phyloP scores from a whole-genome alignment of 176 grass and related monocot genomes.

The Rhynchospora tenuis region DNA sequence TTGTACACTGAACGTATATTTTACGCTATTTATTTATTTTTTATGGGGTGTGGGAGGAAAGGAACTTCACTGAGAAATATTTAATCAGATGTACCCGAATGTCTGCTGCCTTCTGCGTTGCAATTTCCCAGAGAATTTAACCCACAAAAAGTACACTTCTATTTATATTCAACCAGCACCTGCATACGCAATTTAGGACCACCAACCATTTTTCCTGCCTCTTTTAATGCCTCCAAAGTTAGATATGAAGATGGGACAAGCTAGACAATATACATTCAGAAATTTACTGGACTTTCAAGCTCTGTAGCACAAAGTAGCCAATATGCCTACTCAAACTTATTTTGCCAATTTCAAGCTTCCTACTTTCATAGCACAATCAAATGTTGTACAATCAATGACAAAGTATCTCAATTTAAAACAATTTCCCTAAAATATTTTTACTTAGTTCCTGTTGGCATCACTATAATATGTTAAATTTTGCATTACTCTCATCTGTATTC shows the following conservation, averaged over 20 bases:
- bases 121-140: neutral
- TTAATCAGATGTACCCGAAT: neutral
- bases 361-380: neutral
- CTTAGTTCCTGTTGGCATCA: neutral
- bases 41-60: too few species aligned
- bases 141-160: neutral
- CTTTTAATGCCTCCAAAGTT: constrained; percentile 20
- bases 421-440: neutral
- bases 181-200: neutral
- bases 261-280: neutral
- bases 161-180: neutral
- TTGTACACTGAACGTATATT: neutral
- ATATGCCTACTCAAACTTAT: neutral
- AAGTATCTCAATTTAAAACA: neutral
- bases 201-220: constrained; percentile 2
- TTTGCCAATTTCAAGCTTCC: neutral
- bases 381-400: neutral
- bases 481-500: neutral
- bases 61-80: neutral
- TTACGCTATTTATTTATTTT: too few species aligned
- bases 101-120: neutral
- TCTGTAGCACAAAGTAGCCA: neutral
- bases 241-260: constrained; percentile 6
- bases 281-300: neutral
- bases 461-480: neutral